These are phyloP conservation scores for Kernera saxatilis DNA, from an alignment of 345 rosid genomes.

Conservation along the genomic window DNA sequence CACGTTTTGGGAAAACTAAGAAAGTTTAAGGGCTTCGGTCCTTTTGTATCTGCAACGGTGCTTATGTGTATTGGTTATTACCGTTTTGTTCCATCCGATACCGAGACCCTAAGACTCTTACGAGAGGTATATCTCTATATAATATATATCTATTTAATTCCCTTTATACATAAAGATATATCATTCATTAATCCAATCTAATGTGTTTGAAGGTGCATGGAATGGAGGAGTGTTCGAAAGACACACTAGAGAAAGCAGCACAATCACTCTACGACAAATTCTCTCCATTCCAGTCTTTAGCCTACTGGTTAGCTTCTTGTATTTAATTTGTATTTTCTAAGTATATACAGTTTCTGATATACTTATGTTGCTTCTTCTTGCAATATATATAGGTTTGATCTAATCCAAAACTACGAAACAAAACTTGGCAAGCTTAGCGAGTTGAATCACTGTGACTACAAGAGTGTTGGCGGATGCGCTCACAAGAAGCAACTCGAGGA, in stretches of 20 bases:
- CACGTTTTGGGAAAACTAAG: not conserved
- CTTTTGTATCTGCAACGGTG: constrained; percentile 35
- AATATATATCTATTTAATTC: not conserved
- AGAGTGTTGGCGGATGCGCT: not conserved
- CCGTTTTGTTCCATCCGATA: constrained; percentile 38
- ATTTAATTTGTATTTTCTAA: not conserved
- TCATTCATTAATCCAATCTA: not conserved
- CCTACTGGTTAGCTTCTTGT: constrained; percentile 4
- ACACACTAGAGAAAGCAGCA: not conserved
- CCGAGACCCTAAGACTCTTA: constrained; percentile 42
- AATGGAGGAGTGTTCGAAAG: not conserved
- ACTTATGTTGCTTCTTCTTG: not conserved
- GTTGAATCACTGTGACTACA: not conserved
- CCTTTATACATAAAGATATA: not conserved
- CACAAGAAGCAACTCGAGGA: not conserved
- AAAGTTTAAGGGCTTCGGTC: constrained; percentile 39
- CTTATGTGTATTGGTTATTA: constrained; percentile 50
- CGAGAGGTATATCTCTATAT: constrained; percentile 28
- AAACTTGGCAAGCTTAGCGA: not conserved
- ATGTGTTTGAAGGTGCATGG: not conserved
- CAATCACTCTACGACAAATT: not conserved
- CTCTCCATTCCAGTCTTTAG: constrained; percentile 21
- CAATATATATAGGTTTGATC: constrained; percentile 5
- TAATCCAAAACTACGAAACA: not conserved
- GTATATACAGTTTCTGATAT: not conserved